phyloP scores from a whole-genome alignment of 2,329 filamentous ascomycete genomes.

The Lachnellula suecica region DNA sequence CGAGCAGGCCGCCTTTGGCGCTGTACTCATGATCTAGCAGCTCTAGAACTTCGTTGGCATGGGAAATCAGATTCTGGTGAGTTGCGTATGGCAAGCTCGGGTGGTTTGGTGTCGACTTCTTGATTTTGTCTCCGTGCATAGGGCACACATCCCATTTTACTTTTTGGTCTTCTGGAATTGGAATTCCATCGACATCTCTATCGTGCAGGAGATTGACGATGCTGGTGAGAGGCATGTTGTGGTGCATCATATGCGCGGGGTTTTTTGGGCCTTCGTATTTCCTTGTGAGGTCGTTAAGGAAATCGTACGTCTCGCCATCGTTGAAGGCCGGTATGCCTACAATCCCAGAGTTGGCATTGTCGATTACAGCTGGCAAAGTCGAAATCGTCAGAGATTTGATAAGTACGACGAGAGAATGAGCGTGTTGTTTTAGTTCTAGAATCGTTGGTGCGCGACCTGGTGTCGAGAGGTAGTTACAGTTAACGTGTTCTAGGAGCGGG shows the following conservation, averaged over 20 bases:
- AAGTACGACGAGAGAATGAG: conserved; percentile 54
- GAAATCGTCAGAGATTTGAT: conserved; percentile 48
- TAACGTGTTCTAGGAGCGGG: conserved; percentile 44
- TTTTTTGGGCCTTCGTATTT: conserved; percentile 46
- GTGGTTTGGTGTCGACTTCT: conserved; percentile 2
- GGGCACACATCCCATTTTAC: conserved; percentile 26
- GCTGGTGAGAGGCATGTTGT: conserved; percentile 26
- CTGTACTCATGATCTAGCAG: conserved; percentile 59
- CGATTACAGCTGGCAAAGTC: conserved; percentile 27
- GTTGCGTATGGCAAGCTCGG: conserved; percentile 27
- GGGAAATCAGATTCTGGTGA: conserved; percentile 45
- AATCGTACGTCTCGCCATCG: conserved; percentile 54
- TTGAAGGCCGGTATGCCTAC: conserved; percentile 31
- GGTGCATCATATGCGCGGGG: conserved; percentile 13
- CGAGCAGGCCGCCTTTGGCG: conserved; percentile 54
- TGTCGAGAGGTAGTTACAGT: conserved; percentile 58
- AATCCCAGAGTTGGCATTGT: conserved; percentile 18
- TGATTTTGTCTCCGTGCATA: conserved; percentile 16
- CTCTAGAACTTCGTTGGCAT: conserved; percentile 60
- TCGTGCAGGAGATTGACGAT: conserved; percentile 25
- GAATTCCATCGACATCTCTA: background rate
- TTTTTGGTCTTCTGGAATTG: background rate
- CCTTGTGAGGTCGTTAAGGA: conserved; percentile 48
- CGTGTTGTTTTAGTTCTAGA: conserved; percentile 58
- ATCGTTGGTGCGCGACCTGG: conserved; percentile 51